A percentile compares a stretch with the other conserved stretches of the same genome.
Conservation (phyloP, 768 basidiomycete species). For the Pulveroboletus sp. region DNA sequence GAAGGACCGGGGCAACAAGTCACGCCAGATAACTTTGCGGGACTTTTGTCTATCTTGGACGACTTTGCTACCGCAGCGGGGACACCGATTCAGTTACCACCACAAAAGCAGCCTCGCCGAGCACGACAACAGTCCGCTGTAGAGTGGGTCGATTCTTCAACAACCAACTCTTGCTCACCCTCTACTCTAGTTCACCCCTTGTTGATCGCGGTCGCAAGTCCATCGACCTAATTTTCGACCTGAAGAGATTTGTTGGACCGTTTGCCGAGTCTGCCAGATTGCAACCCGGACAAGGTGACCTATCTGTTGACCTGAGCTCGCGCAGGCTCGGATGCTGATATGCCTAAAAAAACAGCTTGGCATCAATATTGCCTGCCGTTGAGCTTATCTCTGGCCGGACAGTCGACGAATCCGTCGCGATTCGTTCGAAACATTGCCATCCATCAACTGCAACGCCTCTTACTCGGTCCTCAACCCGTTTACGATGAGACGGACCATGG, state of each 20-base stretch:
- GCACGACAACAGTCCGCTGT: conserved; percentile 45
- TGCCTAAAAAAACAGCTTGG: conserved; percentile 55
- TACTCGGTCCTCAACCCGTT: conserved; percentile 71
- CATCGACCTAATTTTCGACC: conserved; percentile 70
- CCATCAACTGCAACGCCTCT: conserved; percentile 73
- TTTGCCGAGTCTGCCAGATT: conserved; percentile 50
- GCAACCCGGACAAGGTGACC: conserved; percentile 30
- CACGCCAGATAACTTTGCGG: conserved; percentile 73
- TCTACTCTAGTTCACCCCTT: conserved; percentile 53
- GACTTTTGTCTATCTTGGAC: conserved; percentile 75
- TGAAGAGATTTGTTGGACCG: conserved; percentile 60
- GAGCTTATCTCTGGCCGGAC: conserved; percentile 66
- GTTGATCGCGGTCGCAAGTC: conserved; percentile 80
- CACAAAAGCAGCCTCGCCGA: conserved; percentile 47
- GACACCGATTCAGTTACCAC: conserved; percentile 55
- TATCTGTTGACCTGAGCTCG: not conserved
- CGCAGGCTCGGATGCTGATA: conserved; percentile 3
- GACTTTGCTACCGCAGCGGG: conserved; percentile 81
- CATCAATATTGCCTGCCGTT: conserved; percentile 71
- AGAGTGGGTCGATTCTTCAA: conserved; percentile 38
- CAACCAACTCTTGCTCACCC: not conserved
- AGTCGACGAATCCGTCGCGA: conserved; percentile 79
- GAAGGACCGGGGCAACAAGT: conserved; percentile 60
- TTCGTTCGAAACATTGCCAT: conserved; percentile 82
- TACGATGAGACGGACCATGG: conserved; percentile 52